Base-by-base conservation (phyloP, 352 stramenopile genomes). In the Globisporangium splendens region DNA sequence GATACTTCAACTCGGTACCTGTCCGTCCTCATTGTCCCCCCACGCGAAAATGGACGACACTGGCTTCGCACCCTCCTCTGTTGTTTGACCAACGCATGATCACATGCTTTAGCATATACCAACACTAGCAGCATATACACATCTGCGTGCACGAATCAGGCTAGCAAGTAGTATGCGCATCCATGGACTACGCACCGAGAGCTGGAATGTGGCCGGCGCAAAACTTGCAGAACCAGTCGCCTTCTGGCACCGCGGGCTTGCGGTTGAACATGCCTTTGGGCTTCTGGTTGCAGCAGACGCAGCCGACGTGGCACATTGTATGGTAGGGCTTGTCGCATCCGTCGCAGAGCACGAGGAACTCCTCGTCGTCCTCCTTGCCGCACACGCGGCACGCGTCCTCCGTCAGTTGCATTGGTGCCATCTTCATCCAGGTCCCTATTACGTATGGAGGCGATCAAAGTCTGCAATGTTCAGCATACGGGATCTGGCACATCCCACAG, bases 201-300 rank as follows among this genome's bases (percentile, higher is more conserved):
- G 62, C 21, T 39, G 81, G 73, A 24, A 86, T 57, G 44, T 72
- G 83, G 21, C 79, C 83, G 13, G 79, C 77, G 59, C 83, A 93
- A 47, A 93, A 89, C 68, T 93, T 93, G 79, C 83, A 91, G 59
- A 91, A 93, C 83, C 83, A 93, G 65, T 93, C 83, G 59, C 83
- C 83, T 22, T 93, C 80, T 33, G 83, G 83, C 56, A 93, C 83
- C 0, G 79, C 66, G 12, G 78, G 80, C 57, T 89, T 88, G 66
- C 80, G 80, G 43, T 76, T 78, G 65, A 91, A 91, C 63, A 79
- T 87, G 69, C 79, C 85, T 63, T 83, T 85, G 50, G 83, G 83
- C 61, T 91, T 91, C 39, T 77, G 70, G 54, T 75, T 73, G 67
- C 83, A 93, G 70, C 83, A 93, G 21, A 83, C 79, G 68, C 83